Base-by-base conservation (phyloP, 192 early-diverging fungal genomes). In the Entomortierella parvispora region DNA sequence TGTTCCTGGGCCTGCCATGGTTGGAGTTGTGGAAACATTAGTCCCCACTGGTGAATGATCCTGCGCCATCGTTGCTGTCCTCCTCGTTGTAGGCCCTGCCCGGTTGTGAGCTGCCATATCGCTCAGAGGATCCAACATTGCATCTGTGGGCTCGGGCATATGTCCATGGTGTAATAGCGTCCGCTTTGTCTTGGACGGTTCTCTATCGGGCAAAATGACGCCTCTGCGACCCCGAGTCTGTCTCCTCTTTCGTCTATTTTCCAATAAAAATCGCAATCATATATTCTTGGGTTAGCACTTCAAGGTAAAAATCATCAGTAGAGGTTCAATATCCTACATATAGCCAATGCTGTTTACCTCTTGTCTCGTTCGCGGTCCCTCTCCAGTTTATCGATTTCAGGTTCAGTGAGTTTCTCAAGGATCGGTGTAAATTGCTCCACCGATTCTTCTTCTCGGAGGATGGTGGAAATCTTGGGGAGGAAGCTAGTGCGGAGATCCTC, bases 341-440 rank as follows among this genome's bases (percentile, higher is more conserved):
- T n/a, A n/a, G n/a, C n/a, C n/a, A n/a, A n/a, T n/a, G n/a, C 5
- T 40, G 37, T 12, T 40, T 82, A 79, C 85, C 85, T 87, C 23
- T 86, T 81, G 54, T 96, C 94, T 56, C 95, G 82, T 55, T 95
- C 92, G 2, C 90, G 82, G 62, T 97, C 94, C 75, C 89, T 88
- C 64, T 95, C 95, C 62, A 93, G 86, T 33, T 93, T 90, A 63
- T 95, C 92, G 26, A 94, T 86, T 61, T 93, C 91, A 2, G 85
- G 84, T 37, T 89, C 86, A 4, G 89, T 84, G 49, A 92, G 58
- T 57, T 93, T 87, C 20, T 85, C 80, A 8, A 91, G 82, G 17
- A 90, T 80, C 14, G 90, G 90, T n/a, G 89, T 85, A 62, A 90
- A 88, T 17, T 82, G 81, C 25, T 90, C 81, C 8, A 88, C 71